Percentiles rank a stretch among this genome's conserved stretches.
phyloP scores from a whole-genome alignment of 257 asterid genomes.

The Coffea canephora region DNA sequence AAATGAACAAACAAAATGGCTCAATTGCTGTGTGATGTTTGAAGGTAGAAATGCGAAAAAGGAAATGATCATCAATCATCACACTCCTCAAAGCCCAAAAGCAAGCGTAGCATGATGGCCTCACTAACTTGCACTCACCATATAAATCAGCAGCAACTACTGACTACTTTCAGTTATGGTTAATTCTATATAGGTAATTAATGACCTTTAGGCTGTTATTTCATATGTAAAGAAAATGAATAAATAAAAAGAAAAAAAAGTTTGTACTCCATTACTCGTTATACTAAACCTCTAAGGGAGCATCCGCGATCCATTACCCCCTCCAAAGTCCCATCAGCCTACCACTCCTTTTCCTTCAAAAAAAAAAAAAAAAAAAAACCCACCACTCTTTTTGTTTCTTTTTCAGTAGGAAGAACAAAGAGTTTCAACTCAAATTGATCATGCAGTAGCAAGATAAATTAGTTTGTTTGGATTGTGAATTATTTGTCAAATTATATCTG shows the following conservation, averaged over 20 bases:
- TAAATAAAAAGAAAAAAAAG: background rate
- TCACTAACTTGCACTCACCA: background rate
- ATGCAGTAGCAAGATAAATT: no score
- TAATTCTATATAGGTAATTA: background rate
- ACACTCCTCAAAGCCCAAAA: background rate
- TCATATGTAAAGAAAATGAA: background rate
- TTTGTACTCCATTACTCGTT: background rate
- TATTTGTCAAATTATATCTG: no score
- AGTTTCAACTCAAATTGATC: no score
- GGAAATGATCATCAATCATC: slow-evolving; percentile 11
- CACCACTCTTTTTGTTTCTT: background rate
- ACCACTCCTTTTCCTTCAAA: background rate
- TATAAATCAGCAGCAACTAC: slow-evolving; percentile 1
- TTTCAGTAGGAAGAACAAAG: background rate
- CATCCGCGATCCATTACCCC: background rate
- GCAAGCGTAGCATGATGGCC: slow-evolving; percentile 12
- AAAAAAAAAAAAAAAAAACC: background rate
- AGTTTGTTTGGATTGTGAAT: no score
- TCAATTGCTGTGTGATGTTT: background rate
- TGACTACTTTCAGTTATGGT: slow-evolving; percentile 9
- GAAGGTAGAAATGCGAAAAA: slow-evolving; percentile 1
- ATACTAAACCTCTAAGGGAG: background rate
- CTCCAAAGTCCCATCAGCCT: background rate
- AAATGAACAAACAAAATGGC: slow-evolving; percentile 7
- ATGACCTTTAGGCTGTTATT: background rate